Evolutionary conservation across 441 rosid species (phyloP), one percentile per base, ranked within the genome.

Genomic region (Jatropha podagrica): DNA sequence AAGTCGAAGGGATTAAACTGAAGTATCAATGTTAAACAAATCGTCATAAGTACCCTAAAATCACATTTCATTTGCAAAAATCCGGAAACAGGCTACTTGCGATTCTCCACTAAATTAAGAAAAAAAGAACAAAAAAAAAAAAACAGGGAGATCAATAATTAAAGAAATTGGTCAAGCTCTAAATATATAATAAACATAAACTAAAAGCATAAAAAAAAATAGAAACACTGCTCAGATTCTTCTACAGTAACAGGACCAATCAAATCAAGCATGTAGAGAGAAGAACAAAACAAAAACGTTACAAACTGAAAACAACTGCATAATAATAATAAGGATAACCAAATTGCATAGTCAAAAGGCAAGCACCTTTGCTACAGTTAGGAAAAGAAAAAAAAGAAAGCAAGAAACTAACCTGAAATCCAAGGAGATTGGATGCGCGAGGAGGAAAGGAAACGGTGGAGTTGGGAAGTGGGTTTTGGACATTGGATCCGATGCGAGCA

Each of bases 381-480:
- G 49, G 4, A 63, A 18, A 65, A 7, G 14, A 58, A 60, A 64
- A n/a, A 69, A 48, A 23, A 68, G 11, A 15, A 49, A 70, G 60
- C 23, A 40, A 63, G 59, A 74, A 44, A 69, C 72, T 59, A 60
- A 93, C 95, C 94, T 87, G 89, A 74, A 85, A 81, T 61, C 84
- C 86, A 70, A 79, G 76, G 48, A 81, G 76, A 13, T 74, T 58
- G 65, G 81, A 67, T 74, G 71, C 51, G 38, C 62, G 63, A 44
- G 73, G 51, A 41, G 75, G 78, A 66, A 84, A 79, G 0, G 77
- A 79, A 74, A 83, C 23, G 55, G 65, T 74, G 20, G 69, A 79
- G 55, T 48, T 69, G 59, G 80, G 88, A 48, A 68, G 80, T 7
- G 83, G 46, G 75, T 52, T 68, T 26, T 71, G 78, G 58, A 74